These are phyloP conservation scores for Lactuca sativa DNA, from an alignment of 129 eudicot genomes.

Conservation along the genomic window DNA sequence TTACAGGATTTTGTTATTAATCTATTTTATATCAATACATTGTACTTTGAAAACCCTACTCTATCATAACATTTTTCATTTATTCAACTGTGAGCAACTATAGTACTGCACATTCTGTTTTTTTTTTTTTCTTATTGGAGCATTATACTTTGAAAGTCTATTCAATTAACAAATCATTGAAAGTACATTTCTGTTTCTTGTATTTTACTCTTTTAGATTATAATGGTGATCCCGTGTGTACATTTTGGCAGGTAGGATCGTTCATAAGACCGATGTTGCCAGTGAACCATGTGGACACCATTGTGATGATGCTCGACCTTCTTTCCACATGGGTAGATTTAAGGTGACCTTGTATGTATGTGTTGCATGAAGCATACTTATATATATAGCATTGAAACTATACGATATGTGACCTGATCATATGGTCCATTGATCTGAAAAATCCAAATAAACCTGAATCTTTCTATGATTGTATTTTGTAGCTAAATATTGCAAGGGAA, in stretches of 20 bases:
- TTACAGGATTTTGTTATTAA: too few species aligned
- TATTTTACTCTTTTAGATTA: neutral
- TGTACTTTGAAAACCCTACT: neutral
- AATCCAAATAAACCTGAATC: conserved; percentile 23
- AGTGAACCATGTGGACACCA: conserved; percentile 12
- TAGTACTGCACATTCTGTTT: too few species aligned
- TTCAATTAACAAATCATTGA: neutral
- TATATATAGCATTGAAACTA: conserved; percentile 27
- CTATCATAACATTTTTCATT: neutral
- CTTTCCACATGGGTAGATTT: conserved; percentile 22
- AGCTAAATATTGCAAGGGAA: conserved; percentile 26
- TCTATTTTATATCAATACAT: neutral
- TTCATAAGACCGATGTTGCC: conserved; percentile 18
- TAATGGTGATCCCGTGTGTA: conserved; percentile 22
- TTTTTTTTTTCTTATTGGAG: too few species aligned
- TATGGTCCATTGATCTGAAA: conserved; percentile 22
- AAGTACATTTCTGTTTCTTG: neutral
- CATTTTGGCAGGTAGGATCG: conserved; percentile 36
- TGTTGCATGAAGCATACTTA: conserved; percentile 18
- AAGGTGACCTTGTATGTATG: conserved; percentile 28
- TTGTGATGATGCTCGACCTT: conserved; percentile 11
- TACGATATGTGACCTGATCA: conserved; percentile 22
- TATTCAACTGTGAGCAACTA: too few species aligned
- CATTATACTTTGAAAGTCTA: too few species aligned
- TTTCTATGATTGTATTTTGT: conserved; percentile 15